These are phyloP conservation scores for Yamadazyma trypodendri DNA, from an alignment of 1,139 yeast genomes.

Conservation along the genomic window DNA sequence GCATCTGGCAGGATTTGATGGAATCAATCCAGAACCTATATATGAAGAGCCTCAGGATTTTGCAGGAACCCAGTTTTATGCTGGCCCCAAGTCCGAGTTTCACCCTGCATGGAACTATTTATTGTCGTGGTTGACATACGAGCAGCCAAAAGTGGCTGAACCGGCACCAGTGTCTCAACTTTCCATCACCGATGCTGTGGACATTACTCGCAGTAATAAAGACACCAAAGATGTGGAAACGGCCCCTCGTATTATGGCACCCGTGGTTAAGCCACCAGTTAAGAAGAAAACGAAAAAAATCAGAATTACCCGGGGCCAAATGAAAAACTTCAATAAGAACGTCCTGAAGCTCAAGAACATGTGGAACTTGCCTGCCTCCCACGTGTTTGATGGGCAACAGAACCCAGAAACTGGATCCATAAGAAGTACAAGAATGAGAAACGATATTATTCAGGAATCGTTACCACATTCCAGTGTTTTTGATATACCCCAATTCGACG, in stretches of 20 bases:
- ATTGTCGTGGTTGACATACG: conserved; percentile 38
- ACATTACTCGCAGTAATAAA: neutral
- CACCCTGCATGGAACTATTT: conserved; percentile 40
- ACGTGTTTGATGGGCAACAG: conserved; percentile 16
- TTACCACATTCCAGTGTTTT: conserved; percentile 16
- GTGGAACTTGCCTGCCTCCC: conserved; percentile 38
- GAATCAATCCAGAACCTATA: conserved; percentile 9
- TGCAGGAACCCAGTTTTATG: conserved; percentile 9
- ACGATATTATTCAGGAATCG: conserved; percentile 8
- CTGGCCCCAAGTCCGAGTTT: conserved; percentile 30
- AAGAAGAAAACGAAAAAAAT: conserved; percentile 11
- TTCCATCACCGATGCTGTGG: neutral
- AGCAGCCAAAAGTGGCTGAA: conserved; percentile 18
- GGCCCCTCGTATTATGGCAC: too few relatives aligned
- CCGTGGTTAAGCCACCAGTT: conserved; percentile 4
- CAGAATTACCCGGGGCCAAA: conserved; percentile 12
- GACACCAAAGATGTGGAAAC: neutral
- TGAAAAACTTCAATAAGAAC: conserved; percentile 18
- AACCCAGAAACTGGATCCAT: neutral
- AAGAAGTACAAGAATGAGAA: neutral
- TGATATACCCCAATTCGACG: conserved; percentile 11
- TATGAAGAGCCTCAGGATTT: conserved; percentile 15
- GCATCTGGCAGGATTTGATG: conserved; percentile 4
- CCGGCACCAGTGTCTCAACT: neutral
- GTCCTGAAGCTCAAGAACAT: conserved; percentile 25